These are phyloP conservation scores for Sisymbrium altissimum DNA, from an alignment of 345 rosid species.

Conservation along the genomic window DNA sequence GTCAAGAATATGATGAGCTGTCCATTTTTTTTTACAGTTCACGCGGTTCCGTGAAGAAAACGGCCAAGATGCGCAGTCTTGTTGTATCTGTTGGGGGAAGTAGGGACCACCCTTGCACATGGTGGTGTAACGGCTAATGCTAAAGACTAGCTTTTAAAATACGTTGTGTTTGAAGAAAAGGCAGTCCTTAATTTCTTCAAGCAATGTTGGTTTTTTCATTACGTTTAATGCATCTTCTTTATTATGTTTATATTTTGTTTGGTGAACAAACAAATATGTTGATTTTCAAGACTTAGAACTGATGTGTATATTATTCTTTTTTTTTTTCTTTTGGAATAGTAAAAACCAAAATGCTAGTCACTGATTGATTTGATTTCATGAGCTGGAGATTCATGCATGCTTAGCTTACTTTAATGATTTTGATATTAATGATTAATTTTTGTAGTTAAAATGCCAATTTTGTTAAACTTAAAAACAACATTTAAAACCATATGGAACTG, in stretches of 20 bases:
- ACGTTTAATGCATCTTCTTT: not conserved
- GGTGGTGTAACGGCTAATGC: conserved; percentile 32
- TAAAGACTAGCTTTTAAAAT: not conserved
- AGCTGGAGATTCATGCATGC: not conserved
- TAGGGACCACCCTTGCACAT: conserved; percentile 21
- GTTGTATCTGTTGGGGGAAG: conserved; percentile 3
- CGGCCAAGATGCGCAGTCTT: conserved; percentile 18
- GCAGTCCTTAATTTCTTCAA: not conserved
- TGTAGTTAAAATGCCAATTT: not conserved
- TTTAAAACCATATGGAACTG: not conserved
- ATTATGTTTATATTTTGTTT: not conserved
- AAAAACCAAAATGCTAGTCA: not conserved
- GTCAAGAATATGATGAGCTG: conserved; percentile 29
- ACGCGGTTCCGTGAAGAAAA: conserved; percentile 36
- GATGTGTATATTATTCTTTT: not conserved
- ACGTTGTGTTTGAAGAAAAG: not conserved
- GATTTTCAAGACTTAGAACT: not conserved
- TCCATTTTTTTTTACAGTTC: not conserved
- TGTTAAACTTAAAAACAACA: not conserved
- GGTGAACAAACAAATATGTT: not conserved
- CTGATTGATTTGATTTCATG: not conserved
- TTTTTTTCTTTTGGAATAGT: no score
- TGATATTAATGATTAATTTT: not conserved
- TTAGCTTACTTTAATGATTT: not conserved
- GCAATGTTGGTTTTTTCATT: not conserved